Evolutionary conservation across 192 early-diverging fungal genomes (phyloP), one percentile per base, ranked within the genome.

Genomic region (Linnemannia elongata): DNA sequence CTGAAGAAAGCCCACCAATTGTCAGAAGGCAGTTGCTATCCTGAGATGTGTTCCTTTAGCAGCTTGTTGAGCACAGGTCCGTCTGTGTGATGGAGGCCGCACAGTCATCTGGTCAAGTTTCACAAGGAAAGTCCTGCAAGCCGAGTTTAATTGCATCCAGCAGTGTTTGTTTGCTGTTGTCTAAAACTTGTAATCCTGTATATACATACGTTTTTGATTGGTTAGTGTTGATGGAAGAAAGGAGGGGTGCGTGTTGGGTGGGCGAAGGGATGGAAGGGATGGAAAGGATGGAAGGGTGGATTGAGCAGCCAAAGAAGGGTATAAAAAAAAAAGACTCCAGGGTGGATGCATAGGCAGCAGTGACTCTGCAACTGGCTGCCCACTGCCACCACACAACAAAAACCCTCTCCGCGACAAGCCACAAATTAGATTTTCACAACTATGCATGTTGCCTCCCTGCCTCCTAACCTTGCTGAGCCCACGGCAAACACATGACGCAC

Each of bases 161-260:
- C 45, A 0, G 20, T 74, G 69, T 22, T 70, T 70, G 35, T 38
- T 35, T 18, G 35, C 38, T 38, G 39, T 24, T 6, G 35, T 42
- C 39, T 18, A n/a, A 24, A 42, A 17, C 36, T 71, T n/a, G 38
- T 27, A 5, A n/a, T 38, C 35, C 69, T 69, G 24, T 7, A 42
- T n/a, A 41, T 71, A 71, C 69, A 71, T 71, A 71, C 69, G 69
- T 71, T 41, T 22, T 66, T 66, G 12, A 24, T 8, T 60, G 33
- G 30, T 71, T 33, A 8, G 27, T 71, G 38, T 71, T 35, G 38
- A 69, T 2, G 69, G 9, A 39, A 15, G 69, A 41, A 1, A 18
- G 45, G 12, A 13, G 49, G 49, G 35, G 35, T 38, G 69, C 22
- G 38, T 41, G 39, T 71, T 22, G 49, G 41, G 69, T 41, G 10